Evolutionary conservation across 768 basidiomycete species (phyloP).

Genomic region (Mycena filopes): DNA sequence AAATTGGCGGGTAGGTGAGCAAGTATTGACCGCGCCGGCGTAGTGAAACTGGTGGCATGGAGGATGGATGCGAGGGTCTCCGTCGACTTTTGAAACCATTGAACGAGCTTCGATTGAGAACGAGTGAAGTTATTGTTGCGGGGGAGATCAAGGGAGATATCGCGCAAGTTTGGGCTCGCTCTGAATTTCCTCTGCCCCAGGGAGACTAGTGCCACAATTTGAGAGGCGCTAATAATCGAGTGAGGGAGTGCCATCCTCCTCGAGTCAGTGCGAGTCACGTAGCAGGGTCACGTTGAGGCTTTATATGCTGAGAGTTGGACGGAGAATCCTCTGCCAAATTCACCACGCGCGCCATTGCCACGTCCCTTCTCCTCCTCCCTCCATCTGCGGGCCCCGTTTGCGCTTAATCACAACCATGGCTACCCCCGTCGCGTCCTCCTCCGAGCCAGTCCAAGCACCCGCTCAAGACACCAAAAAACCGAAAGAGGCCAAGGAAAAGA

Average conservation of each 20-base stretch:
- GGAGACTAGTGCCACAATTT: too few relatives aligned
- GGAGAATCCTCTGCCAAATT: conserved; percentile 29
- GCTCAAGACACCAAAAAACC: conserved; percentile 38
- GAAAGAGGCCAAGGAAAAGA: conserved; percentile 57
- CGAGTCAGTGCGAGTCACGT: conserved; percentile 21
- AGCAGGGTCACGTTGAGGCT: conserved; percentile 12
- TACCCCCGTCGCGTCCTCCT: conserved; percentile 64
- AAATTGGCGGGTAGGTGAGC: too few relatives aligned
- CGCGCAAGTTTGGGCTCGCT: too few relatives aligned
- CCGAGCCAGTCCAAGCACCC: conserved; percentile 60
- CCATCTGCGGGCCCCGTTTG: conserved; percentile 38
- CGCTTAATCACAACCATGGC: conserved; percentile 55
- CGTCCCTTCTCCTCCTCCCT: conserved; percentile 34
- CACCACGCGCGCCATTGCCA: conserved; percentile 44
- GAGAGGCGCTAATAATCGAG: too few relatives aligned
- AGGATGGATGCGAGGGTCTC: neutral
- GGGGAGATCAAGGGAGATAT: too few relatives aligned
- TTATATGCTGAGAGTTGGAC: conserved; percentile 26
- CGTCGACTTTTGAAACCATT: conserved; percentile 1
- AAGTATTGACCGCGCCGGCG: neutral
- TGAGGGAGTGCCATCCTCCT: too few relatives aligned
- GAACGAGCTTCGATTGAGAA: conserved; percentile 11
- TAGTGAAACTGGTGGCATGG: neutral
- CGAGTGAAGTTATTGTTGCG: too few relatives aligned
- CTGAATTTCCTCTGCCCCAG: too few relatives aligned